Evolutionary conservation across 2,329 filamentous ascomycete genomes (phyloP), one percentile per base, ranked within the genome.

Genomic region (Drechslerella dactyloides): DNA sequence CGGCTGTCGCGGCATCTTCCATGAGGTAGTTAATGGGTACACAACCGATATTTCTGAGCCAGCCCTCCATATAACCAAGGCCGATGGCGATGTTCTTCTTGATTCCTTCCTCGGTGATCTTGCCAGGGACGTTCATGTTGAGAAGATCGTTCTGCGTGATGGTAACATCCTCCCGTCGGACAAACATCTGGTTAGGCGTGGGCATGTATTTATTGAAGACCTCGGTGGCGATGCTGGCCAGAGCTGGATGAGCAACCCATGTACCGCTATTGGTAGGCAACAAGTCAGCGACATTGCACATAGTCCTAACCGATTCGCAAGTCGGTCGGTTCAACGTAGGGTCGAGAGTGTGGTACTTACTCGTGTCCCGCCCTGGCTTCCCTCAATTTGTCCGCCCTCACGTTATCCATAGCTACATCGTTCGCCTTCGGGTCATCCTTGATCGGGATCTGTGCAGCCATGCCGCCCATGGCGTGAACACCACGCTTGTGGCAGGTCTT

Each of bases 131-230:
- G 78, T 97, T 97, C 90, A 96, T 97, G 85, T 97, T 97, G 70
- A 97, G 86, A 59, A 99, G 85, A 78, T 97, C 94, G 77, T 94
- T 96, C 78, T 87, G 88, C 52, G 88, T 88, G 78, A 99, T 88
- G 78, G 86, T 82, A 70, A 97, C 92, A 53, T 97, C 93, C 81
- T 97, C 92, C 74, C 93, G 89, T 74, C 93, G 90, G 74, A 91
- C 83, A 80, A 93, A 94, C 78, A 96, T 87, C 82, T 99, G 94
- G 84, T 99, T 99, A 53, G 94, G 93, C 2, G 93, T 96, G 8
- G 94, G 94, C 94, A 99, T 99, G 84, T 97, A 83, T 83, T 93
- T 89, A 86, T 97, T 96, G 86, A 99, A 99, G 77, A 97, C 85
- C 53, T 97, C 93, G 44, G 87, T 87, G 21, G 94, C 93, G 77